Evolutionary conservation across 306 rosid genomes (phyloP).

Genomic region (Prosopis cineraria): DNA sequence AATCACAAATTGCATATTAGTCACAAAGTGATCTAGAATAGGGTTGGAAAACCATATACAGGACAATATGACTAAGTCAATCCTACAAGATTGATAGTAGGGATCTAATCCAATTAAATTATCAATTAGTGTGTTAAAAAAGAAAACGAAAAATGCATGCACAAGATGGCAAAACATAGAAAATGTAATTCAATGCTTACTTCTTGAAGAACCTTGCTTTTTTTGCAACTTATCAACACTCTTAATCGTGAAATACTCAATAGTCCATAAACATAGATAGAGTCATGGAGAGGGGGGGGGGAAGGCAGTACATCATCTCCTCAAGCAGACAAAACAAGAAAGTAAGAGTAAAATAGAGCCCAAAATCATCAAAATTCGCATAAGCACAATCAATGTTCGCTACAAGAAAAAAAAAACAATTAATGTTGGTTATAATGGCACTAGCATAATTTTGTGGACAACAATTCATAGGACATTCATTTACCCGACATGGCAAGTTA

Average conservation of each 20-base stretch:
- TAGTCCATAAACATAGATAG: conserved; percentile 29
- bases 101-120: background rate
- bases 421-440: too few species aligned
- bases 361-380: background rate
- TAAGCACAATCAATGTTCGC: conserved; percentile 16
- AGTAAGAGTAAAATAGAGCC: background rate
- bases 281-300: background rate
- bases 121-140: background rate
- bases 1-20: too few species aligned
- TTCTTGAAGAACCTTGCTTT: conserved; percentile 91
- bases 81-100: background rate
- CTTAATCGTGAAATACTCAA: conserved; percentile 90
- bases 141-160: background rate
- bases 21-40: too few species aligned
- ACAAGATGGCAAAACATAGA: background rate
- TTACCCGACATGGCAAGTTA: too few species aligned
- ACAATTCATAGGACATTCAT: too few species aligned
- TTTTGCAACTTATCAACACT: conserved; percentile 93
- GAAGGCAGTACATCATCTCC: background rate
- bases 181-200: conserved; percentile 45
- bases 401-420: too few species aligned
- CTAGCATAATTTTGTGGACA: too few species aligned
- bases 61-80: background rate
- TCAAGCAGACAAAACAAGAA: background rate
- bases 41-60: too few species aligned